Evolutionary conservation across 2,329 filamentous ascomycete species (phyloP).

Genomic region (Aspergillus bombycis): DNA sequence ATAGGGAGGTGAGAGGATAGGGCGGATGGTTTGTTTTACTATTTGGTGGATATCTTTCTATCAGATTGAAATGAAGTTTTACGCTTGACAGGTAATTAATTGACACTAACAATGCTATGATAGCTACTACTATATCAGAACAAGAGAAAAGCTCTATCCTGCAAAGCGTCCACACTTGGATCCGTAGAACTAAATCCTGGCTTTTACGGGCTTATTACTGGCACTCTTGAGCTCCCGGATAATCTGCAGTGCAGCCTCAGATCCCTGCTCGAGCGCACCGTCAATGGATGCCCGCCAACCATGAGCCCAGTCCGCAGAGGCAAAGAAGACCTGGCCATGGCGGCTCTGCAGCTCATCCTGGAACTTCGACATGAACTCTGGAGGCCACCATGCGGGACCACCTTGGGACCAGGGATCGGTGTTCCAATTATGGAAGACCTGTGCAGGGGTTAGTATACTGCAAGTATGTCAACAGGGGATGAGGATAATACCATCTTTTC

Average conservation of each 20-base stretch:
- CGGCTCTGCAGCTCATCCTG: constrained; percentile 8
- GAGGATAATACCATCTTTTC: neutral
- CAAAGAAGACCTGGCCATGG: constrained; percentile 4
- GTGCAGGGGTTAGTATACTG: neutral
- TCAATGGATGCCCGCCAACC: constrained; percentile 10
- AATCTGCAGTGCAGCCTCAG: constrained; percentile 1
- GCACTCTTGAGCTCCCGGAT: neutral
- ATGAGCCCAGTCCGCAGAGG: constrained; percentile 8
- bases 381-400: constrained; percentile 6
- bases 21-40: rapidly evolving
- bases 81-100: neutral
- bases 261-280: neutral
- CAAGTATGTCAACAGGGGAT: no score
- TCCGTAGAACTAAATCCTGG: neutral
- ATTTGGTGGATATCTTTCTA: no score
- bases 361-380: constrained; percentile 1
- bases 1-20: no score
- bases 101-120: neutral
- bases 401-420: constrained; percentile 7
- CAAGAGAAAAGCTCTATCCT: neutral
- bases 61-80: neutral
- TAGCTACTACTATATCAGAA: neutral
- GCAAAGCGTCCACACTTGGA: neutral
- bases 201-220: neutral
- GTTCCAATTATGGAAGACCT: constrained; percentile 9